Base-by-base conservation (phyloP, 768 basidiomycete species). In the Ephemerocybe angulata region DNA sequence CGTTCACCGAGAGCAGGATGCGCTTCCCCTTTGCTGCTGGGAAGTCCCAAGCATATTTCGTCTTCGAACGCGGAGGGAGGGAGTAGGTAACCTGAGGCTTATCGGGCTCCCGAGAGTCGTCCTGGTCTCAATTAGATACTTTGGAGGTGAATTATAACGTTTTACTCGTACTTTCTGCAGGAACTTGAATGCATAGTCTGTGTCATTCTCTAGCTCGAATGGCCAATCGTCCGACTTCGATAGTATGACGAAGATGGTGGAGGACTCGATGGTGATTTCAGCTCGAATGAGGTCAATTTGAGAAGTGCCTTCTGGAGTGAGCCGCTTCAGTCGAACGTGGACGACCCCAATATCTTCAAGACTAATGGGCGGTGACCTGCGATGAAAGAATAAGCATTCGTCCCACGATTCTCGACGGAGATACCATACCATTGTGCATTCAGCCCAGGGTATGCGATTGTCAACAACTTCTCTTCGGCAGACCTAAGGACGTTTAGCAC, bases 341-440 rank as follows among this genome's bases (percentile, higher is more conserved):
- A 92, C 80, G 25, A 79, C 74, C 17, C 97, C 97, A 55, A 99
- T 91, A 61, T 96, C 90, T 63, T 93, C 86, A 33, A 98, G 80
- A 65, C 90, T 93, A 71, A 98, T 86, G 1, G 94, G 91, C 1
- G 94, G 77, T 1, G 96, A 95, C 95, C 95, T 97, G 46, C n/a
- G 17, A 15, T 56, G 5, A 41, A 13, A 48, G 41, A 29, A 38
- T 21, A 42, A 22, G 37, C 57, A 40, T 19, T 33, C 50, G 57
- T 57, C 7, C 24, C 60, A 37, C 1, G 54, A 25, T 24, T 29
- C 33, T 12, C 43, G 28, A 53, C 6, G 10, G 24, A 50, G 24
- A 12, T 22, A 47, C 30, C 74, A 46, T 65, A 92, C 94, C 94
- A 97, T 70, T 81, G 80, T 1, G 87, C 81, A 65, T 92, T 87